These are phyloP conservation scores for Venturia pyrina DNA, from an alignment of 2,329 filamentous ascomycete genomes.

Conservation along the genomic window DNA sequence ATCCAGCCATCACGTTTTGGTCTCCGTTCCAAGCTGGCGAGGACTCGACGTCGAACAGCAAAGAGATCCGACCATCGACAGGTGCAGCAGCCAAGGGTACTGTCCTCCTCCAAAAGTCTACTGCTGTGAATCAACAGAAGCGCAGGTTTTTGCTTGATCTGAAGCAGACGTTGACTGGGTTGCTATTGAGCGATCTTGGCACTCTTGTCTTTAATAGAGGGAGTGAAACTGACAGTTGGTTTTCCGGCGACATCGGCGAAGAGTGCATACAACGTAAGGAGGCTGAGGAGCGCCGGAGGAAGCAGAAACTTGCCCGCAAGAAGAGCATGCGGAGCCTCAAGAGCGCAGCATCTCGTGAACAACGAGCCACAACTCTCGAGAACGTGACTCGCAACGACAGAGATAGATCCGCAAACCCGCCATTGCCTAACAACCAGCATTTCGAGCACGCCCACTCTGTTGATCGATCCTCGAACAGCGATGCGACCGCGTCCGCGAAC, in stretches of 20 bases:
- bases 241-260: conserved; percentile 48
- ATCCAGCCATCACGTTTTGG: conserved; percentile 77
- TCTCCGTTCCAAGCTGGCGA: conserved; percentile 61
- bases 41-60: conserved; percentile 34
- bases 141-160: conserved; percentile 67
- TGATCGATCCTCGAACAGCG: conserved; percentile 36
- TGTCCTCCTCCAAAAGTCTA: conserved; percentile 47
- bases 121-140: conserved; percentile 52
- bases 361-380: conserved; percentile 31
- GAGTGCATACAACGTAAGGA: conserved; percentile 32
- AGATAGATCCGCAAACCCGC: conserved; percentile 29
- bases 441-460: conserved; percentile 29
- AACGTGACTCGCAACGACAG: conserved; percentile 31
- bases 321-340: conserved; percentile 56
- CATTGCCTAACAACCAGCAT: conserved; percentile 32
- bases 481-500: conserved; percentile 32
- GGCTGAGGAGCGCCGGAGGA: conserved; percentile 30
- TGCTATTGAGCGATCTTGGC: conserved; percentile 82
- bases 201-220: conserved; percentile 77
- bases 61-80: conserved; percentile 53
- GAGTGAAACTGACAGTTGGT: conserved; percentile 89
- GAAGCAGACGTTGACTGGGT: conserved; percentile 68
- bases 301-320: conserved; percentile 26
- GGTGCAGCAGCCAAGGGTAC: conserved; percentile 56
- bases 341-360: conserved; percentile 22